Evolutionary conservation across 805 yeast genomes (phyloP).

Genomic region (Cyberlindnera suaveolens): DNA sequence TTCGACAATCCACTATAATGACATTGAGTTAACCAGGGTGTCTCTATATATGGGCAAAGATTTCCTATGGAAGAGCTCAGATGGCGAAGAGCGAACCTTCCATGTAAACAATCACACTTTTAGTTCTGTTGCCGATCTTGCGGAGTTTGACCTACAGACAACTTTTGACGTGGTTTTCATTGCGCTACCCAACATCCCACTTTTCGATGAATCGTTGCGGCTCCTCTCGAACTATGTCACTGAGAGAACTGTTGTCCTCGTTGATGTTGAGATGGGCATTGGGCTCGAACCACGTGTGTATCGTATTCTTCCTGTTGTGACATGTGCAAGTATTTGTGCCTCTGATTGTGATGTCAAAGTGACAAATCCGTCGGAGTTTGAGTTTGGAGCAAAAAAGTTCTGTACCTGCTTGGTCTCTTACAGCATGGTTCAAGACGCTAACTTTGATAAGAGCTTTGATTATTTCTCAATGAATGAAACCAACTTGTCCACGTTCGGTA

Average conservation of each 20-base stretch:
- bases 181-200: slow-evolving; percentile 7
- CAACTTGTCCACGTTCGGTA: neutral
- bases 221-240: neutral
- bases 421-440: neutral
- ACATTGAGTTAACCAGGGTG: slow-evolving; percentile 1
- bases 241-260: slow-evolving; percentile 5
- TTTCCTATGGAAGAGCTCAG: neutral
- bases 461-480: neutral
- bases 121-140: slow-evolving; percentile 1
- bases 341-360: slow-evolving; percentile 1
- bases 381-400: too few species aligned
- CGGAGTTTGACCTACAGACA: neutral
- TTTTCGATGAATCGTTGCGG: slow-evolving; percentile 2
- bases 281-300: neutral
- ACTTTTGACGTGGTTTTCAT: slow-evolving; percentile 10
- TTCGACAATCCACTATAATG: neutral
- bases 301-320: neutral
- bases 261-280: slow-evolving; percentile 9
- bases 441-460: neutral
- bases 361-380: neutral
- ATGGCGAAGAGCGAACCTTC: neutral
- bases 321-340: neutral
- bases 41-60: slow-evolving; percentile 1
- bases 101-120: neutral
- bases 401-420: neutral